Evolutionary conservation across 495 filamentous ascomycete genomes (phyloP).

Genomic region (Aspergillus funiculosus): DNA sequence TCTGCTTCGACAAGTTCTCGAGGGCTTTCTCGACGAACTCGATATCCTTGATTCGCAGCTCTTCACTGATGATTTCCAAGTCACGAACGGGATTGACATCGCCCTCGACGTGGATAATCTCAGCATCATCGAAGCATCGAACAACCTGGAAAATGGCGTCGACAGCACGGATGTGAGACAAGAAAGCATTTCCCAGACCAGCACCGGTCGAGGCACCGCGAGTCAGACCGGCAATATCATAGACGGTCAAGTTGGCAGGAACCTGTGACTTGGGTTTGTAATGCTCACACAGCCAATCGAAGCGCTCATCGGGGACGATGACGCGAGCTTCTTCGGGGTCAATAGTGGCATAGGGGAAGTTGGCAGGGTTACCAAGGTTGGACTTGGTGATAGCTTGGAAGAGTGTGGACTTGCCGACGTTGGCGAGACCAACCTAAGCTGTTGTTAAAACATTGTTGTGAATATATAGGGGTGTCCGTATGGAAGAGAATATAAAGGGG

Average conservation of each 20-base stretch:
- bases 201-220: constrained; percentile 94
- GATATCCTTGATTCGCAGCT: constrained; percentile 96
- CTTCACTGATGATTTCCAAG: constrained; percentile 92
- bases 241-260: constrained; percentile 95
- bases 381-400: constrained; percentile 99
- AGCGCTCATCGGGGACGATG: constrained; percentile 93
- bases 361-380: constrained; percentile 95
- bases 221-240: constrained; percentile 98
- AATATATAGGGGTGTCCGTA: constrained; percentile 10
- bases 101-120: constrained; percentile 99
- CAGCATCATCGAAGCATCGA: constrained; percentile 96
- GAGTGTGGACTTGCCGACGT: constrained; percentile 98
- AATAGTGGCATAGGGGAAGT: constrained; percentile 99
- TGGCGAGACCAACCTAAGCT: constrained; percentile 88
- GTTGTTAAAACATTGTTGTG: constrained; percentile 15
- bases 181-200: constrained; percentile 94
- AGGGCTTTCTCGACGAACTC: constrained; percentile 96
- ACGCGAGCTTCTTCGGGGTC: constrained; percentile 98
- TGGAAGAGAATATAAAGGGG: constrained; percentile 15
- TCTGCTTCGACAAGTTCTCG: constrained; percentile 86
- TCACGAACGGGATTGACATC: constrained; percentile 94
- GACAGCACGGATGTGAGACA: constrained; percentile 98
- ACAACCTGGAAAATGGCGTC: constrained; percentile 99
- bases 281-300: constrained; percentile 90
- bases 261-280: constrained; percentile 96